Evolutionary conservation across 345 rosid genomes (phyloP).

Genomic region (Raphanus sativus): DNA sequence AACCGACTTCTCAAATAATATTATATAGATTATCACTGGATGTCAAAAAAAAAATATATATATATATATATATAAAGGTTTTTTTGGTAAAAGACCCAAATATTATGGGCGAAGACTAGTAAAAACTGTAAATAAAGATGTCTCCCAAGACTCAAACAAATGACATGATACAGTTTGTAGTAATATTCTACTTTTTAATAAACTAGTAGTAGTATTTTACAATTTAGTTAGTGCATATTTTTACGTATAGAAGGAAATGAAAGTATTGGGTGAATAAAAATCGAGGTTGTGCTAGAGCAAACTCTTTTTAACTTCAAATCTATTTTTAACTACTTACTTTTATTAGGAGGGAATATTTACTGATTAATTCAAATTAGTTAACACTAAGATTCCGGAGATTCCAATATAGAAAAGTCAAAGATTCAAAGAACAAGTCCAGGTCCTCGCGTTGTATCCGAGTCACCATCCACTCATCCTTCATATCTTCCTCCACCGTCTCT

Average conservation of each 20-base stretch:
- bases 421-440: slow-evolving; percentile 32
- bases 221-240: background rate
- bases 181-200: background rate
- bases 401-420: slow-evolving; percentile 38
- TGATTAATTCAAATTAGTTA: slow-evolving; percentile 32
- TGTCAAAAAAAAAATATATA: too few relatives aligned
- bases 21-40: too few relatives aligned
- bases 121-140: background rate
- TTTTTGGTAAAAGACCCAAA: background rate
- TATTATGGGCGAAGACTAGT: background rate
- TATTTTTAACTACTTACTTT: slow-evolving; percentile 3
- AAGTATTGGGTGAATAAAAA: background rate
- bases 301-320: background rate
- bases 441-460: slow-evolving; percentile 29
- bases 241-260: background rate
- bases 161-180: background rate
- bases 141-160: background rate
- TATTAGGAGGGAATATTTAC: slow-evolving; percentile 6
- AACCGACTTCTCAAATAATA: too few relatives aligned
- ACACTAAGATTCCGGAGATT: slow-evolving; percentile 28
- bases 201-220: background rate
- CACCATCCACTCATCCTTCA: slow-evolving; percentile 37
- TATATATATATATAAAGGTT: background rate
- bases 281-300: background rate
- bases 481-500: slow-evolving; percentile 33